Conservation (phyloP, 257 asterid genomes). For the Solanum habrochaites region DNA sequence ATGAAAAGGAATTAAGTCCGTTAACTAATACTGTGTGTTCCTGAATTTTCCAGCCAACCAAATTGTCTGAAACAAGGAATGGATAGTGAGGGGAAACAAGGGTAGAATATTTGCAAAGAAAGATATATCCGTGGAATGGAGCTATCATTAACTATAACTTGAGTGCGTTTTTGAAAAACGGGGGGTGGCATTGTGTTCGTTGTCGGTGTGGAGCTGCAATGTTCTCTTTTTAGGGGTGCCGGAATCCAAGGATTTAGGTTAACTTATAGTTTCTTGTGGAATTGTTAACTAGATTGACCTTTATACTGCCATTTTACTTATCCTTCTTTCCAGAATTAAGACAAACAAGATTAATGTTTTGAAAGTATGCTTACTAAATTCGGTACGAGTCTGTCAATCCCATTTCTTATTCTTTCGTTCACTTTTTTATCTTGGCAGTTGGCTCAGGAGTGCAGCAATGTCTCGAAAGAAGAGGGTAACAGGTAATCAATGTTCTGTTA, state of each 20-base stretch:
- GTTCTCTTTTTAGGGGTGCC: conserved; percentile 87
- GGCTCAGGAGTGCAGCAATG: too few species aligned
- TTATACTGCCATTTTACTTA: neutral
- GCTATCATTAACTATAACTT: conserved; percentile 69
- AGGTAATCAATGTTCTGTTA: too few species aligned
- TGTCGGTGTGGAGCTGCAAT: conserved; percentile 86
- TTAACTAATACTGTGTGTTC: neutral
- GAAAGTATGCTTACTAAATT: too few species aligned
- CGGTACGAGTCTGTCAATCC: too few species aligned
- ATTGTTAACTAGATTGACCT: neutral
- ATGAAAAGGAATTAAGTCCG: neutral
- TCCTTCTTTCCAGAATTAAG: too few species aligned
- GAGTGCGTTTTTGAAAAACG: too few species aligned
- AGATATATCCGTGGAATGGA: conserved; percentile 65
- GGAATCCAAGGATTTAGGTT: conserved; percentile 96
- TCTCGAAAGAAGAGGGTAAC: too few species aligned
- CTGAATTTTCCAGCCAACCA: conserved; percentile 51
- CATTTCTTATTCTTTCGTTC: too few species aligned
- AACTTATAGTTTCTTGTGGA: neutral
- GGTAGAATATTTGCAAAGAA: conserved; percentile 76
- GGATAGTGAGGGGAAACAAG: conserved; percentile 84
- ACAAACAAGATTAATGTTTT: too few species aligned
- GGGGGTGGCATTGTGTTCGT: too few species aligned
- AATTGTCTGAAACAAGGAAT: conserved; percentile 93
- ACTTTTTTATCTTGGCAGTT: too few species aligned